Percentiles rank a stretch among this genome's conserved stretches.
Conservation (phyloP, 805 yeast genomes). For the Metschnikowia santaceciliae region DNA sequence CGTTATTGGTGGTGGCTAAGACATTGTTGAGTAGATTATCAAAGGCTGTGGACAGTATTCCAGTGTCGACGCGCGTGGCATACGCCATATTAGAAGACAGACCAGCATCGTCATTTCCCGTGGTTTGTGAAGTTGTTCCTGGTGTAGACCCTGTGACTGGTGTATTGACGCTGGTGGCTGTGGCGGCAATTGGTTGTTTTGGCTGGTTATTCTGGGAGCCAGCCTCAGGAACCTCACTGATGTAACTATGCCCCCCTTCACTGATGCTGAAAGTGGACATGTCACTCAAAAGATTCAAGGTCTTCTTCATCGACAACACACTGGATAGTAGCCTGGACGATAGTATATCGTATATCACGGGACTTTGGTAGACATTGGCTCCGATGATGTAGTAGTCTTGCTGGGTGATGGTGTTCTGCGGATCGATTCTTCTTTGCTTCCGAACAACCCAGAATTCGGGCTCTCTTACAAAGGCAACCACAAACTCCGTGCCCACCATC, state of each 20-base stretch:
- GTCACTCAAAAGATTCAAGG: conserved; percentile 29
- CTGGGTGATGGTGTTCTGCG: conserved; percentile 48
- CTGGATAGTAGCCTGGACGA: conserved; percentile 52
- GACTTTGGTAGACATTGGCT: conserved; percentile 90
- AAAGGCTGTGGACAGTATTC: conserved; percentile 28
- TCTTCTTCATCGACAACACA: conserved; percentile 32
- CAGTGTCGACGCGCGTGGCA: conserved; percentile 15
- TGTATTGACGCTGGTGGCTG: conserved; percentile 11
- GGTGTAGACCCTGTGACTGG: conserved; percentile 16
- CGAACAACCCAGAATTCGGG: conserved; percentile 92
- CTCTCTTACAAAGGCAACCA: conserved; percentile 68
- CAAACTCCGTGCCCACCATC: conserved; percentile 84
- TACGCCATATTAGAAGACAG: conserved; percentile 8
- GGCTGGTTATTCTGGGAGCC: neutral
- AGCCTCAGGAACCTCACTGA: conserved; percentile 9
- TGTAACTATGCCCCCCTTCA: conserved; percentile 34
- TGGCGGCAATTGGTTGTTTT: conserved; percentile 3
- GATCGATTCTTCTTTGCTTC: conserved; percentile 65
- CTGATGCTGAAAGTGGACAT: conserved; percentile 31
- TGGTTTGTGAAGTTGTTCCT: conserved; percentile 15
- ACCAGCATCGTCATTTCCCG: conserved; percentile 12
- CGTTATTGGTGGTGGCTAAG: conserved; percentile 14
- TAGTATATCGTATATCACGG: conserved; percentile 66
- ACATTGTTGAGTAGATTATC: conserved; percentile 29
- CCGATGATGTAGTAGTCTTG: conserved; percentile 87